Evolutionary conservation across 2,329 filamentous ascomycete genomes (phyloP).

Genomic region (Alternaria atra): DNA sequence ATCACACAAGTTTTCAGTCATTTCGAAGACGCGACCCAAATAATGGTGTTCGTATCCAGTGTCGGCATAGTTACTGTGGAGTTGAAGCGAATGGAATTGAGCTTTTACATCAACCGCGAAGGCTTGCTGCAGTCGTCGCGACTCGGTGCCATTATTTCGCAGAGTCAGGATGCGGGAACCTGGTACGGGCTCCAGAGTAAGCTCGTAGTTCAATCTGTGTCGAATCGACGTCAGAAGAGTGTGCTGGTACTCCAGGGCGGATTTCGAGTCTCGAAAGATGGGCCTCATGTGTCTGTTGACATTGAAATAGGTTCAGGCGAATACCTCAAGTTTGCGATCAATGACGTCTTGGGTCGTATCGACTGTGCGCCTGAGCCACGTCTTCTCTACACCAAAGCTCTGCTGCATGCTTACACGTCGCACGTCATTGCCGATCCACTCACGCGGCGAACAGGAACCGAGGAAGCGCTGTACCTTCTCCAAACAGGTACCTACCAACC

Average conservation of each 20-base stretch:
- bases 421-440: slow-evolving; percentile 66
- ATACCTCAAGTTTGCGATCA: slow-evolving; percentile 64
- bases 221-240: slow-evolving; percentile 56
- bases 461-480: slow-evolving; percentile 65
- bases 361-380: slow-evolving; percentile 66
- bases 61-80: slow-evolving; percentile 55
- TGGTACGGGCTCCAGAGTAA: slow-evolving; percentile 68
- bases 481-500: slow-evolving; percentile 60
- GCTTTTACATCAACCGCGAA: slow-evolving; percentile 60
- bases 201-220: slow-evolving; percentile 62
- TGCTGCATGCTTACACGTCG: slow-evolving; percentile 69
- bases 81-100: slow-evolving; percentile 62
- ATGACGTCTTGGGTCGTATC: slow-evolving; percentile 64
- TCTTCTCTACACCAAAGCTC: slow-evolving; percentile 65
- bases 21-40: slow-evolving; percentile 58
- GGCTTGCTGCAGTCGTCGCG: slow-evolving; percentile 59
- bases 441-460: slow-evolving; percentile 67
- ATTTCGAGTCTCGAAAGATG: slow-evolving; percentile 35
- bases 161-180: slow-evolving; percentile 67
- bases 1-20: slow-evolving; percentile 58
- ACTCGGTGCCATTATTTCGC: slow-evolving; percentile 59
- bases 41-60: slow-evolving; percentile 60
- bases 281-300: slow-evolving; percentile 55
- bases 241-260: slow-evolving; percentile 64
- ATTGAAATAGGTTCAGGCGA: slow-evolving; percentile 43